These are phyloP conservation scores for Calvatia gigantea DNA, from an alignment of 768 basidiomycete genomes.

Conservation along the genomic window DNA sequence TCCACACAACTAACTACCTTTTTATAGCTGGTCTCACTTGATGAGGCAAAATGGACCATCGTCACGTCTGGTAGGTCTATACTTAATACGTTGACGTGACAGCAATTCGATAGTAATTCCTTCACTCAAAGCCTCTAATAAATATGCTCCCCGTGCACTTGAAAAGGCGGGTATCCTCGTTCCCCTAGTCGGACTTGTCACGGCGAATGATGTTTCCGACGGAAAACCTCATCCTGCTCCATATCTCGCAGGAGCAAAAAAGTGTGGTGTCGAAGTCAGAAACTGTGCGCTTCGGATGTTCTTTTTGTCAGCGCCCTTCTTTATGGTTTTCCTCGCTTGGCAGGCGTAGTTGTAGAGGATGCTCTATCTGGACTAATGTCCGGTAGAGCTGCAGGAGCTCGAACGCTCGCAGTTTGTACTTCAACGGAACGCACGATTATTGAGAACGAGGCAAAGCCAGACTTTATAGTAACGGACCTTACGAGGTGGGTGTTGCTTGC, in stretches of 20 bases:
- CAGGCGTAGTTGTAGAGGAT: conserved; percentile 87
- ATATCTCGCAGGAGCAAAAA: conserved; percentile 73
- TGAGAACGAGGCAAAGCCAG: conserved; percentile 49
- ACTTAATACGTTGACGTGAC: not conserved
- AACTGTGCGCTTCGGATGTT: conserved; percentile 45
- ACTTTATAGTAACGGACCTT: conserved; percentile 69
- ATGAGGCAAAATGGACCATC: conserved; percentile 66
- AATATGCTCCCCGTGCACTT: conserved; percentile 68
- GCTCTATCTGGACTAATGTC: conserved; percentile 79
- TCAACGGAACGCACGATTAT: conserved; percentile 61
- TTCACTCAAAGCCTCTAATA: conserved; percentile 56
- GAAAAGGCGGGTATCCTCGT: conserved; percentile 56
- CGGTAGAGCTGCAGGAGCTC: conserved; percentile 73
- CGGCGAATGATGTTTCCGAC: conserved; percentile 62
- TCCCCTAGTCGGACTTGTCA: conserved; percentile 62
- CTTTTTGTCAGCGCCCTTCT: not conserved
- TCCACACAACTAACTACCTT: not conserved
- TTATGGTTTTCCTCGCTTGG: too few species aligned
- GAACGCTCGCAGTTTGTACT: conserved; percentile 81
- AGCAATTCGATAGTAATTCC: not conserved
- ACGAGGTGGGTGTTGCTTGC: conserved; percentile 45
- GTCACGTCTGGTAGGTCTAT: conserved; percentile 66
- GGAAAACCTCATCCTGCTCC: conserved; percentile 92
- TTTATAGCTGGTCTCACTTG: conserved; percentile 27
- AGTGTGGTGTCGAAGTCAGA: conserved; percentile 48